These are phyloP conservation scores for Falciphora oryzae DNA, from an alignment of 2,329 filamentous ascomycete genomes.

Conservation along the genomic window DNA sequence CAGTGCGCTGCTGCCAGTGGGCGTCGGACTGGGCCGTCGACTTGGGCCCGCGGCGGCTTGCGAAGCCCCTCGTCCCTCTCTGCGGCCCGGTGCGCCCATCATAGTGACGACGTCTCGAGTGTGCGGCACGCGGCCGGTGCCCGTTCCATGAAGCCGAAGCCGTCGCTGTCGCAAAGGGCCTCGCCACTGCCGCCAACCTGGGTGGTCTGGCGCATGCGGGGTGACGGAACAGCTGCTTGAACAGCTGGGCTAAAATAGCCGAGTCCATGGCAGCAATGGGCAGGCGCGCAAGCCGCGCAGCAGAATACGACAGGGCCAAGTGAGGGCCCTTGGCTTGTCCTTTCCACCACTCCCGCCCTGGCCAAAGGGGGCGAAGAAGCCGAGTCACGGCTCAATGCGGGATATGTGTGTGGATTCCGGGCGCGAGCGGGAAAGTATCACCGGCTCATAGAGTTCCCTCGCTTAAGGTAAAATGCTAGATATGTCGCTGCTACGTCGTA, in stretches of 20 bases:
- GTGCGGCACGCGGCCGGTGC: too few species aligned
- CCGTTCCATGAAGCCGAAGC: slow-evolving; percentile 10
- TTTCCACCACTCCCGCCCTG: not conserved
- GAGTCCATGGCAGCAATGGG: slow-evolving; percentile 19
- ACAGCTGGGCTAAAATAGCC: slow-evolving; percentile 61
- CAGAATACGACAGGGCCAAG: slow-evolving; percentile 7
- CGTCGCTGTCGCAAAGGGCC: slow-evolving; percentile 8
- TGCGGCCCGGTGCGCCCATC: not conserved
- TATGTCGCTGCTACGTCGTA: not conserved
- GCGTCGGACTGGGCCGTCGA: slow-evolving; percentile 47
- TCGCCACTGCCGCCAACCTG: not conserved
- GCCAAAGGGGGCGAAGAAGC: not conserved
- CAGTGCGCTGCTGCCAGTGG: slow-evolving; percentile 80
- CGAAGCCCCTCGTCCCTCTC: slow-evolving; percentile 9
- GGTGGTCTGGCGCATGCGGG: slow-evolving; percentile 50
- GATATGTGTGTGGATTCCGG: not conserved
- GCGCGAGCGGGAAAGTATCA: not conserved
- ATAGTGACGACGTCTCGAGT: not conserved
- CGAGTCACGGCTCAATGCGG: not conserved
- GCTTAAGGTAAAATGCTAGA: not conserved
- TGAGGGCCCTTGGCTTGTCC: not conserved
- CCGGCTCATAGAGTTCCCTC: not conserved
- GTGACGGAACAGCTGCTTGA: slow-evolving; percentile 79
- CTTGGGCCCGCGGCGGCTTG: slow-evolving; percentile 21
- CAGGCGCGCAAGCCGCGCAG: slow-evolving; percentile 68